Evolutionary conservation across 2,329 filamentous ascomycete genomes (phyloP).

Genomic region (Claviceps sp.): DNA sequence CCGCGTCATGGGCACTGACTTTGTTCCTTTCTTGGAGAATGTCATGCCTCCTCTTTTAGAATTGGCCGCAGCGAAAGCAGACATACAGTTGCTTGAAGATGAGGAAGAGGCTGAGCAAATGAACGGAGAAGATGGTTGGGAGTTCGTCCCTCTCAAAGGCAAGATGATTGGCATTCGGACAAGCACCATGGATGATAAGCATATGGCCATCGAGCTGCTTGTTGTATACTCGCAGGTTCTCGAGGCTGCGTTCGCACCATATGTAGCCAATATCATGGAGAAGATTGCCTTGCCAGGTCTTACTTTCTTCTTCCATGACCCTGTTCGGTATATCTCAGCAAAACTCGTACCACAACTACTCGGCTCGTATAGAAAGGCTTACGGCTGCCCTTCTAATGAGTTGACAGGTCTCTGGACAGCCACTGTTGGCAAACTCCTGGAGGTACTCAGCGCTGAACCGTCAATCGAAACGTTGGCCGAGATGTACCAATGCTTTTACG

Average conservation of each 20-base stretch:
- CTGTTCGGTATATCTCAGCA: constrained; percentile 85
- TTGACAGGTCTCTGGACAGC: constrained; percentile 72
- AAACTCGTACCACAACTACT: constrained; percentile 89
- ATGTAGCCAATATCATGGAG: constrained; percentile 87
- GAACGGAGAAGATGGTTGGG: constrained; percentile 93
- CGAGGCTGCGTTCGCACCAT: constrained; percentile 84
- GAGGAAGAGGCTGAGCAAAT: constrained; percentile 88
- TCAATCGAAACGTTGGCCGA: constrained; percentile 93
- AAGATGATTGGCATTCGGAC: constrained; percentile 98
- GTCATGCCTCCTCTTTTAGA: constrained; percentile 92
- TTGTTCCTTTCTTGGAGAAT: constrained; percentile 79
- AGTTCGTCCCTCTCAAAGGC: constrained; percentile 89
- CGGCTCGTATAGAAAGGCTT: constrained; percentile 86
- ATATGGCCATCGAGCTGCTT: constrained; percentile 97
- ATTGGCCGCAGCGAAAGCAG: constrained; percentile 86
- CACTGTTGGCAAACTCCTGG: constrained; percentile 81
- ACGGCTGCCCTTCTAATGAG: constrained; percentile 66
- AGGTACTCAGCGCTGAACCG: constrained; percentile 85
- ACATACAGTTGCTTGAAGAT: constrained; percentile 90
- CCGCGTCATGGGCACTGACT: constrained; percentile 78
- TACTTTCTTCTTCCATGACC: constrained; percentile 98
- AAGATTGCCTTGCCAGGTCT: constrained; percentile 89
- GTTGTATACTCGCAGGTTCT: constrained; percentile 94
- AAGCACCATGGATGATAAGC: constrained; percentile 92
- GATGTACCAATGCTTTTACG: constrained; percentile 99